A percentile compares a stretch with the other conserved stretches of the same genome.
These are phyloP conservation scores for Scutellaria baicalensis DNA, from an alignment of 257 asterid species.

Conservation along the genomic window DNA sequence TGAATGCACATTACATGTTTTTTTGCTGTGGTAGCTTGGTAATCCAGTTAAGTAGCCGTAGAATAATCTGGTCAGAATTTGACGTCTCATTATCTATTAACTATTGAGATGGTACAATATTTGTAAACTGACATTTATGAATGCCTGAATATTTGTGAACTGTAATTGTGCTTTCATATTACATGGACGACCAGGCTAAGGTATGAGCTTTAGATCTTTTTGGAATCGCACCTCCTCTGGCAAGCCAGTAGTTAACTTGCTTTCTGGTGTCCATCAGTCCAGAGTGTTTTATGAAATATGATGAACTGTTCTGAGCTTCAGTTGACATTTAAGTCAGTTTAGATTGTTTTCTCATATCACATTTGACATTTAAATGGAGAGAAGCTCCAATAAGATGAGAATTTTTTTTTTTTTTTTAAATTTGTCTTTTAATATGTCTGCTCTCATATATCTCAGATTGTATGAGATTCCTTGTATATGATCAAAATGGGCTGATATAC, in stretches of 20 bases:
- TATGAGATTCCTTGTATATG: neutral
- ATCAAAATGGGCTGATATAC: constrained; percentile 2
- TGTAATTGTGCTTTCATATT: neutral
- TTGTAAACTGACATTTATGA: neutral
- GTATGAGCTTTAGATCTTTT: neutral
- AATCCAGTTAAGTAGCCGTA: neutral
- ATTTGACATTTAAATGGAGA: neutral
- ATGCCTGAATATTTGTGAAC: neutral
- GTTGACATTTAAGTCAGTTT: neutral
- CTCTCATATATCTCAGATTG: neutral
- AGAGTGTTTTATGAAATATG: neutral
- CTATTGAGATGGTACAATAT: neutral
- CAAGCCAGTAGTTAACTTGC: neutral
- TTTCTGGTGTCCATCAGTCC: neutral
- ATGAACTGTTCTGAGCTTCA: constrained; percentile 2
- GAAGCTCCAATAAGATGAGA: neutral
- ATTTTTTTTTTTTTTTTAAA: neutral
- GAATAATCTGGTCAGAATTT: neutral
- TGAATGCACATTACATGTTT: neutral
- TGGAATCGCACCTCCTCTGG: neutral
- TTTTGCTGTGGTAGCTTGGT: neutral
- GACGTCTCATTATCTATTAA: neutral
- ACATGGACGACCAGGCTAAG: neutral
- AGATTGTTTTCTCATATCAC: neutral
- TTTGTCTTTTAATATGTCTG: neutral